Base-by-base conservation (phyloP, 352 stramenopile species). In the Peronospora destructor region DNA sequence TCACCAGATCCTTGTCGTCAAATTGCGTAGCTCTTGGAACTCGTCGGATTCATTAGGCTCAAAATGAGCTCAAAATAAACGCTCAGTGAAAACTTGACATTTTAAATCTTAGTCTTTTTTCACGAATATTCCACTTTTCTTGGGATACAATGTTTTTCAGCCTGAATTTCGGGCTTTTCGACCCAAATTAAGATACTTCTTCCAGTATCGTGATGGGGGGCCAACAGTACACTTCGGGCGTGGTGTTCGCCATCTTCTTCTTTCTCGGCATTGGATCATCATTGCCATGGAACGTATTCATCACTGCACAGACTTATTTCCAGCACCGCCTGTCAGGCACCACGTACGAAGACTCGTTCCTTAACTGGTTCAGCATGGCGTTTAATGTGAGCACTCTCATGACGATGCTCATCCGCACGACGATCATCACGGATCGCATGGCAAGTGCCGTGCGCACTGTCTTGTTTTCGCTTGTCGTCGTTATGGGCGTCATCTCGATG, bases 251-350 rank as follows among this genome's bases (percentile, higher is more conserved):
- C 37, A 83, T 88, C 56, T 81, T 93, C 59, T 87, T 93, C 52
- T 60, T 91, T 45, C 67, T 84, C 33, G 83, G 83, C 64, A 61
- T 93, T 48, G 80, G 73, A 6, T 81, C 74, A 10, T 81, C 76
- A 19, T 68, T 93, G 34, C 80, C 83, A 35, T 93, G 78, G 79
- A 93, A 93, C 39, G 79, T 91, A 16, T 93, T 93, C 53, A 86
- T 93, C 61, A 93, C 80, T 2, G 83, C 77, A 14, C 73, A 89
- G 52, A 58, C 68, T 40, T 93, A 91, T 68, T 93, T 93, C 54
- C 61, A 74, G 19, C 46, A 69, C 35, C 79, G 83, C 0, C 61
- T 93, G 29, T 53, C 52, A 2, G 45, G 69, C 14, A 91, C 80
- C 9, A 56, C 66, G 33, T 88, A 87, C 38, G 75, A 87, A 46